A percentile compares a stretch with the other conserved stretches of the same genome.
These are phyloP conservation scores for Gastrolobium bilobum DNA, from an alignment of 306 rosid genomes.

Conservation along the genomic window DNA sequence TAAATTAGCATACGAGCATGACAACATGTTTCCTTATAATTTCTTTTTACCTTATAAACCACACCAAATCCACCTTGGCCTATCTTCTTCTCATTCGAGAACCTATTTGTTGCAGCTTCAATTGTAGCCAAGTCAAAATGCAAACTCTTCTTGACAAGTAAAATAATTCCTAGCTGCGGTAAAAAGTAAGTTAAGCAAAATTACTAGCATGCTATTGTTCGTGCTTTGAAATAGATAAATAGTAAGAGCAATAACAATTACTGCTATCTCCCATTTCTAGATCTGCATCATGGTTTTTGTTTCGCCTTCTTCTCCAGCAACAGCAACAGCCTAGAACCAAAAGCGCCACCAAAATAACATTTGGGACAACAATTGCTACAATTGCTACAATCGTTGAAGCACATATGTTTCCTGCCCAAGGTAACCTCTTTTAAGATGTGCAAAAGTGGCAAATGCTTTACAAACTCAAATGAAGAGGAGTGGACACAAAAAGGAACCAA, in stretches of 20 bases:
- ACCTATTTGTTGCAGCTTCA: slow-evolving; percentile 50
- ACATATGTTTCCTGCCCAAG: slow-evolving; percentile 22
- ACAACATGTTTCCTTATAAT: not conserved
- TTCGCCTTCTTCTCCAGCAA: slow-evolving; percentile 44
- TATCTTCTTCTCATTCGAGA: slow-evolving; percentile 43
- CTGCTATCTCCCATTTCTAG: slow-evolving; percentile 5
- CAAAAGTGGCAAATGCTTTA: not conserved
- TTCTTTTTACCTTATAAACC: slow-evolving; percentile 51
- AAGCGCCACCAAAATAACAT: slow-evolving; percentile 25
- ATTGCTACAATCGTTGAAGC: not conserved
- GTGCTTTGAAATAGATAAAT: not conserved
- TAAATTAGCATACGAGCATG: not conserved
- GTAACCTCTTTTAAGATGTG: not conserved
- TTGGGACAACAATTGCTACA: slow-evolving; percentile 44
- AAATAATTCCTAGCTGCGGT: slow-evolving; percentile 7
- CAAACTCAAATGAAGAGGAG: not conserved
- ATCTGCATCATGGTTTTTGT: slow-evolving; percentile 3
- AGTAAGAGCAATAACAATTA: not conserved
- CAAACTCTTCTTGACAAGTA: slow-evolving; percentile 31
- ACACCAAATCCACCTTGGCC: slow-evolving; percentile 66
- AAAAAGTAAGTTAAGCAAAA: not conserved
- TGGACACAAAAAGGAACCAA: not conserved
- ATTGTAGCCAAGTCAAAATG: slow-evolving; percentile 45
- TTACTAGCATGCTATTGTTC: not conserved
- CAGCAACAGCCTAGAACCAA: slow-evolving; percentile 38